Evolutionary conservation across 2,329 filamentous ascomycete genomes (phyloP).

Genomic region (Verticillium albo-atrum): DNA sequence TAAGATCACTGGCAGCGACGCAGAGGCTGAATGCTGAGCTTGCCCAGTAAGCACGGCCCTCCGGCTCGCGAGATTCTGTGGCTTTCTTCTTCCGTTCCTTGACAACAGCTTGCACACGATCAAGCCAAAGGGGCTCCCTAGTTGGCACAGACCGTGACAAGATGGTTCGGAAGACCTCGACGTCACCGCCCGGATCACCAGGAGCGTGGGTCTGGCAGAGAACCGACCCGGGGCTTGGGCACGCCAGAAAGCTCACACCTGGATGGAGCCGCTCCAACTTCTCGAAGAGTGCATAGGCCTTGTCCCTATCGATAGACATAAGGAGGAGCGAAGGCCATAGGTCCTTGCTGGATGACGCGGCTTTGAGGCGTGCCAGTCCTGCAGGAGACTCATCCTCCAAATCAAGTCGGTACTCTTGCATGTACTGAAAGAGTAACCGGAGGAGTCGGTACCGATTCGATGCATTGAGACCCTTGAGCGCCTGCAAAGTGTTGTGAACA

Average conservation of each 20-base stretch:
- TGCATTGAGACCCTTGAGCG: background rate
- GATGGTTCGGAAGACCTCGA: background rate
- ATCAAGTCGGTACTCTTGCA: slow-evolving; percentile 12
- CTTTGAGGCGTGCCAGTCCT: slow-evolving; percentile 6
- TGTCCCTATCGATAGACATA: background rate
- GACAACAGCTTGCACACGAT: slow-evolving; percentile 8
- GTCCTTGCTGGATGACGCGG: background rate
- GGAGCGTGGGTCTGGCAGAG: background rate
- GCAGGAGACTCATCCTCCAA: slow-evolving; percentile 14
- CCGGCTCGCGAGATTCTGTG: slow-evolving; percentile 15
- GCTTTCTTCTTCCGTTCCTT: slow-evolving; percentile 17
- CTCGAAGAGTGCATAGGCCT: background rate
- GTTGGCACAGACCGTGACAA: background rate
- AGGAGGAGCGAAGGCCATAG: background rate
- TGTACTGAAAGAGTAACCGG: slow-evolving; percentile 14
- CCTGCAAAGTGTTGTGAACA: background rate
- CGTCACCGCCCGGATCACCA: background rate
- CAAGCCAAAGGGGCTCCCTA: slow-evolving; percentile 7
- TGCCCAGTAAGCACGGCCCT: slow-evolving; percentile 18
- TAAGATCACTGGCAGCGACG: slow-evolving; percentile 18
- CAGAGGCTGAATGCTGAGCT: slow-evolving; percentile 19
- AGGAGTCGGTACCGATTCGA: slow-evolving; percentile 15
- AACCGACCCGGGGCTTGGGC: background rate
- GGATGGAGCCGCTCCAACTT: background rate
- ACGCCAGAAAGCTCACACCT: background rate